Conservation (phyloP, 73 alveolate species). For the Paramecium pentaurelia region DNA sequence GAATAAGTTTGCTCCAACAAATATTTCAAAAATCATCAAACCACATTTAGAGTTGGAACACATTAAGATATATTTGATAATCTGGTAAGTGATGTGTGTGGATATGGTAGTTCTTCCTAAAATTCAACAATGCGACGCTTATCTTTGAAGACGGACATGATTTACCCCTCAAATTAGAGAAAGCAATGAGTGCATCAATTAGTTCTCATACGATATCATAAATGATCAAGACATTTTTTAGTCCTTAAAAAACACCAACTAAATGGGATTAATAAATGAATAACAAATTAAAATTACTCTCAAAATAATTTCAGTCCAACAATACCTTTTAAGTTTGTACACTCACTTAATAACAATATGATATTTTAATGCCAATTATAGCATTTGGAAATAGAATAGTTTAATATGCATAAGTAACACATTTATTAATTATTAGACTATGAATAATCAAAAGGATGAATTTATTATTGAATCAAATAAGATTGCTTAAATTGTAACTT, state of each 20-base stretch:
- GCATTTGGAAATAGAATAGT: not conserved
- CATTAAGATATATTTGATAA: not conserved
- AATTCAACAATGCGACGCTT: not conserved
- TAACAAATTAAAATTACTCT: not conserved
- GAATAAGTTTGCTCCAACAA: not conserved
- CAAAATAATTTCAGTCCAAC: not conserved
- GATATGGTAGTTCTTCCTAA: constrained; percentile 14
- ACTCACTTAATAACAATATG: not conserved
- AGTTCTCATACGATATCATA: not conserved
- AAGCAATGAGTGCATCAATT: not conserved
- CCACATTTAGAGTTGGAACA: not conserved
- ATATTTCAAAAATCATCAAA: not conserved
- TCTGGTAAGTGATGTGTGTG: not conserved
- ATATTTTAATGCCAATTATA: not conserved
- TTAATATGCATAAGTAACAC: not conserved
- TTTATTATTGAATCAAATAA: not conserved
- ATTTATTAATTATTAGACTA: not conserved
- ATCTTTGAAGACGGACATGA: constrained; percentile 31
- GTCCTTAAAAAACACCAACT: not conserved
- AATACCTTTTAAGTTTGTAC: not conserved
- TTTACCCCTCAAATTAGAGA: constrained; percentile 11
- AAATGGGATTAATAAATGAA: not conserved
- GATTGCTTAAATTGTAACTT: not conserved
- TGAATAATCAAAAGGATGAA: not conserved
- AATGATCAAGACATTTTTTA: not conserved